Percentiles rank a stretch among this genome's conserved stretches.
These are phyloP conservation scores for Dactylonectria estremocensis DNA, from an alignment of 2,329 filamentous ascomycete genomes.

Conservation along the genomic window DNA sequence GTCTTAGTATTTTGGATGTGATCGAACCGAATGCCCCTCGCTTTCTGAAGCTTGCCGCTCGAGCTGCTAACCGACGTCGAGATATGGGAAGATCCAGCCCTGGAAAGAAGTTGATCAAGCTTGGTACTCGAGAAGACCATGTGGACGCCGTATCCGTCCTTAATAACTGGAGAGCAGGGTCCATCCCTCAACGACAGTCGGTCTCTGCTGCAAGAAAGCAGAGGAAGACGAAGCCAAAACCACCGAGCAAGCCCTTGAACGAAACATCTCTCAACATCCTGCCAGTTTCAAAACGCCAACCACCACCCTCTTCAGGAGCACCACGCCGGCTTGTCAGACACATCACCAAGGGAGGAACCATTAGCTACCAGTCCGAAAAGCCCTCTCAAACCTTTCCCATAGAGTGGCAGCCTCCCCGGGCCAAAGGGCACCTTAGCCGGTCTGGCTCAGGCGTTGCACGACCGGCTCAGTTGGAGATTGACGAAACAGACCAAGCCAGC, in stretches of 20 bases:
- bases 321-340: constrained; percentile 52
- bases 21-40: constrained; percentile 66
- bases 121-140: constrained; percentile 74
- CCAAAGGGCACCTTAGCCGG: constrained; percentile 21
- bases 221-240: constrained; percentile 25
- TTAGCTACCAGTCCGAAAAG: constrained; percentile 44
- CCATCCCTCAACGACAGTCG: constrained; percentile 60
- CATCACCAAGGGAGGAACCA: constrained; percentile 44
- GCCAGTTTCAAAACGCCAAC: constrained; percentile 15
- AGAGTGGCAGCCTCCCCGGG: constrained; percentile 15
- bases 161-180: constrained; percentile 69
- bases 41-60: constrained; percentile 75
- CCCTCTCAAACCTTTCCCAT: not conserved
- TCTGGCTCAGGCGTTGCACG: constrained; percentile 49
- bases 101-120: constrained; percentile 68
- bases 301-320: constrained; percentile 9
- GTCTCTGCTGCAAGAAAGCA: constrained; percentile 48
- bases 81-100: constrained; percentile 71
- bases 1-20: constrained; percentile 74
- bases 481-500: constrained; percentile 53
- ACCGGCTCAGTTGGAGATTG: constrained; percentile 71
- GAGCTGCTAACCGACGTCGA: constrained; percentile 64
- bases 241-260: constrained; percentile 33
- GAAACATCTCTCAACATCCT: constrained; percentile 46
- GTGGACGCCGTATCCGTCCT: constrained; percentile 69